Evolutionary conservation across 805 yeast genomes (phyloP).

Genomic region (Yarrowia keelungensis): DNA sequence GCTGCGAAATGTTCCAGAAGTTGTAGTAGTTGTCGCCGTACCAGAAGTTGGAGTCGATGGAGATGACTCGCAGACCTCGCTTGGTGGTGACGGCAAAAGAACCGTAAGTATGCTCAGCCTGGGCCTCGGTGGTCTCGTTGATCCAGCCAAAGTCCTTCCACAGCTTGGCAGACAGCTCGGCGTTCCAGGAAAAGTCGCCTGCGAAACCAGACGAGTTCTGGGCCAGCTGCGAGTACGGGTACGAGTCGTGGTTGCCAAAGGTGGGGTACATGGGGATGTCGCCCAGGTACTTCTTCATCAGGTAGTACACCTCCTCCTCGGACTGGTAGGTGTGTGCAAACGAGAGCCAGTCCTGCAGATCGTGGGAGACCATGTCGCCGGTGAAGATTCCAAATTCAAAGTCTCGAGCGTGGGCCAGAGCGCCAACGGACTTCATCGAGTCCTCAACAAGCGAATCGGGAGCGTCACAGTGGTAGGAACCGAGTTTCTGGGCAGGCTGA

Average conservation of each 20-base stretch:
- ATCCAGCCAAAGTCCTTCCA: slow-evolving; percentile 60
- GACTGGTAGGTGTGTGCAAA: slow-evolving; percentile 58
- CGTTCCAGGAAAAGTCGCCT: slow-evolving; percentile 55
- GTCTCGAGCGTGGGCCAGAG: slow-evolving; percentile 50
- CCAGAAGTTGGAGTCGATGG: slow-evolving; percentile 72
- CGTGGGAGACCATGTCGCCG: slow-evolving; percentile 77
- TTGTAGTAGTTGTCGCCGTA: slow-evolving; percentile 67
- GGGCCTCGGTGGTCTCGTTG: slow-evolving; percentile 43
- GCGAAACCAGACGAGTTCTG: slow-evolving; percentile 57
- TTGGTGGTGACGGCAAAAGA: slow-evolving; percentile 65
- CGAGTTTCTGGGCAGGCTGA: slow-evolving; percentile 67
- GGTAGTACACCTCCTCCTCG: slow-evolving; percentile 58
- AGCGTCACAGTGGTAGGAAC: slow-evolving; percentile 70
- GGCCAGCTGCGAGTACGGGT: slow-evolving; percentile 74
- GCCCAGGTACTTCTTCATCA: slow-evolving; percentile 59
- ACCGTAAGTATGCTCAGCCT: slow-evolving; percentile 55
- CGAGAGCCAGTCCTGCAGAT: slow-evolving; percentile 54
- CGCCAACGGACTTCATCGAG: slow-evolving; percentile 57
- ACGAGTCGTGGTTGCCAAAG: slow-evolving; percentile 75
- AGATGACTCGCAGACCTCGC: slow-evolving; percentile 64
- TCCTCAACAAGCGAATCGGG: slow-evolving; percentile 69
- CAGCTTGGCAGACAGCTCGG: slow-evolving; percentile 57
- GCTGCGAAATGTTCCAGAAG: slow-evolving; percentile 56
- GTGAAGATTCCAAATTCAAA: slow-evolving; percentile 72
- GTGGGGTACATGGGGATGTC: slow-evolving; percentile 66